Conservation (phyloP, 495 filamentous ascomycete species). For the Lichina pygmaea region DNA sequence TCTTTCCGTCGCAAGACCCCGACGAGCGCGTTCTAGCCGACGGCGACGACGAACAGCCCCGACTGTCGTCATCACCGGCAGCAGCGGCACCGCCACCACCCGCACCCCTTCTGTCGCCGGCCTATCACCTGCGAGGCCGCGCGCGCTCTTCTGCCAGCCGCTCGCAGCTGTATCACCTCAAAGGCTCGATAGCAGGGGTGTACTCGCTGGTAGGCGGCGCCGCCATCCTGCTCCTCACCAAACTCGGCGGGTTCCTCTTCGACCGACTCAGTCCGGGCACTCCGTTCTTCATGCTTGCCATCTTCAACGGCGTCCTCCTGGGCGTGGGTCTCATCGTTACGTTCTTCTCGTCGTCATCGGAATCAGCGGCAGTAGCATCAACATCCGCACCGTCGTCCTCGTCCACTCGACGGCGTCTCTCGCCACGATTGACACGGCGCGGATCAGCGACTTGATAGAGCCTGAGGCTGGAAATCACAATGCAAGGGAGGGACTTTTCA, state of each 20-base stretch:
- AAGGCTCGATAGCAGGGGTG: constrained; percentile 80
- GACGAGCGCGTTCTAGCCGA: not conserved
- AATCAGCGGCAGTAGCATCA: too few species aligned
- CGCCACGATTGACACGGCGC: too few species aligned
- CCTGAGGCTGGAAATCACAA: too few species aligned
- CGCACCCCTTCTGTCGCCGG: not conserved
- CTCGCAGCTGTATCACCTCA: constrained; percentile 27
- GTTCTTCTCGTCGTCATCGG: not conserved
- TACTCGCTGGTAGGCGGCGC: constrained; percentile 81
- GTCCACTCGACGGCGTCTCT: too few species aligned
- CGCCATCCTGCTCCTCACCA: constrained; percentile 76
- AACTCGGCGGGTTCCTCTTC: constrained; percentile 69
- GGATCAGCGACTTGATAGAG: too few species aligned
- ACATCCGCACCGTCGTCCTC: too few species aligned
- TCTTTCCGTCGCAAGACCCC: not conserved
- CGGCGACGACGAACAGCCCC: not conserved
- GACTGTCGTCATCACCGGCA: not conserved
- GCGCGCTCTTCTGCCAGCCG: not conserved
- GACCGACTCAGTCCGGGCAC: constrained; percentile 39
- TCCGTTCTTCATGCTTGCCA: constrained; percentile 81
- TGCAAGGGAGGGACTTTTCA: too few species aligned
- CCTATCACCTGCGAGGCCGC: not conserved
- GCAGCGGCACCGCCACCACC: not conserved
- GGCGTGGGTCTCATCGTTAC: constrained; percentile 19
- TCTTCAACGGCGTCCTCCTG: constrained; percentile 53